A percentile compares a stretch with the other conserved stretches of the same genome.
Conservation (phyloP, 805 yeast species). For the Zygoascus biomembranicola region DNA sequence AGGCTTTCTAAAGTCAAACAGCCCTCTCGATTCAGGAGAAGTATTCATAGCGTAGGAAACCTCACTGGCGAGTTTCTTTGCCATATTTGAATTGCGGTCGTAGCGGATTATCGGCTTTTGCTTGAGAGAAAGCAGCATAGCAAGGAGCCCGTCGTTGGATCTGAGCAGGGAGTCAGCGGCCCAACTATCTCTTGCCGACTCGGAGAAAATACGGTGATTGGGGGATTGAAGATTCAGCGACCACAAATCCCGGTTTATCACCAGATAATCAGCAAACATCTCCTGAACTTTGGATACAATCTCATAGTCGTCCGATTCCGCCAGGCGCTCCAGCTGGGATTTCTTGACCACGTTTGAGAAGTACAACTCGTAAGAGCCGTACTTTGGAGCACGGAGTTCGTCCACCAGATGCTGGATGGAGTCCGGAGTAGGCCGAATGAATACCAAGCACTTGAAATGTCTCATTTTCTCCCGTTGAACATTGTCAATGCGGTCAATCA, state of each 20-base stretch:
- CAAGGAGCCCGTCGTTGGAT: constrained; percentile 38
- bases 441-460: constrained; percentile 74
- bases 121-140: constrained; percentile 63
- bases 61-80: constrained; percentile 62
- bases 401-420: constrained; percentile 50
- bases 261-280: constrained; percentile 73
- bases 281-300: constrained; percentile 70
- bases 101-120: constrained; percentile 71
- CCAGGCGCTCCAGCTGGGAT: constrained; percentile 72
- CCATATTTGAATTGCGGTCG: constrained; percentile 61
- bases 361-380: constrained; percentile 63
- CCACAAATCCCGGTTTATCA: constrained; percentile 63
- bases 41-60: constrained; percentile 29
- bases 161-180: constrained; percentile 36
- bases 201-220: constrained; percentile 27
- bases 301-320: constrained; percentile 86
- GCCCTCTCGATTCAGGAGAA: constrained; percentile 30
- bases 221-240: constrained; percentile 39
- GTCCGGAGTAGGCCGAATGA: constrained; percentile 62
- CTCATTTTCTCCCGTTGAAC: constrained; percentile 57
- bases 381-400: constrained; percentile 74
- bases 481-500: constrained; percentile 66
- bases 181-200: constrained; percentile 34
- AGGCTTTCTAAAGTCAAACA: constrained; percentile 57
- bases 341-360: constrained; percentile 73